Base-by-base conservation (phyloP, 306 rosid species). In the Astragalus glycyphyllos region DNA sequence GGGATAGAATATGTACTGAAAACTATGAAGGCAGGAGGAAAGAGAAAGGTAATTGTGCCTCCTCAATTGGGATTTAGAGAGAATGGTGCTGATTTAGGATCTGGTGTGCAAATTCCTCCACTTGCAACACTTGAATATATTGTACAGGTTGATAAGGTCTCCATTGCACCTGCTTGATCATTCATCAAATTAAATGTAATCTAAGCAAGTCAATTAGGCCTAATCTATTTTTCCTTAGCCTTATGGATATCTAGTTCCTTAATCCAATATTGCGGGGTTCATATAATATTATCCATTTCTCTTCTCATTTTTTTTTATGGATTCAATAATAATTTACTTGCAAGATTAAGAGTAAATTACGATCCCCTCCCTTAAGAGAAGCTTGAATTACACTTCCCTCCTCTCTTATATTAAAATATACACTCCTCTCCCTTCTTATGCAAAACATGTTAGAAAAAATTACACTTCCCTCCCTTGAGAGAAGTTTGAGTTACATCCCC, bases 21-120 rank as follows among this genome's bases (percentile, higher is more conserved):
- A 70, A 76, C 81, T 44, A 94, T 91, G 97, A 94, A 89, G 79
- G 86, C 91, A 23, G 98, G 99, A 5, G 97, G 97, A 8, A 89
- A 82, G 75, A 83, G 95, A 71, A 91, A 86, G 69, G 91, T 91
- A 3, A 70, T 84, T 5, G 71, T 94, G 64, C 99, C 97, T 69
- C 89, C 96, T 9, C 42, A 48, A 32, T 80, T 87, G 58, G 98
- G 97, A 26, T 94, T 89, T 72, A 76, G 96, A 74, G 95, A 94
- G 38, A 68, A 80, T 34, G 96, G 97, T 68, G 95, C 96, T 42
- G 97, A 91, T 80, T 82, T 91, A 29, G 99, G 97, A 10, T 37
- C 84, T 59, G 95, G 87, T 31, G 81, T 85, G 53, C 84, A 86
- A 71, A 87, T 94, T 62, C 97, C 97, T 58, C 90, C 96, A 45